These are phyloP conservation scores for Camellia lanceoleosa DNA, from an alignment of 148 eudicot species.

Conservation along the genomic window DNA sequence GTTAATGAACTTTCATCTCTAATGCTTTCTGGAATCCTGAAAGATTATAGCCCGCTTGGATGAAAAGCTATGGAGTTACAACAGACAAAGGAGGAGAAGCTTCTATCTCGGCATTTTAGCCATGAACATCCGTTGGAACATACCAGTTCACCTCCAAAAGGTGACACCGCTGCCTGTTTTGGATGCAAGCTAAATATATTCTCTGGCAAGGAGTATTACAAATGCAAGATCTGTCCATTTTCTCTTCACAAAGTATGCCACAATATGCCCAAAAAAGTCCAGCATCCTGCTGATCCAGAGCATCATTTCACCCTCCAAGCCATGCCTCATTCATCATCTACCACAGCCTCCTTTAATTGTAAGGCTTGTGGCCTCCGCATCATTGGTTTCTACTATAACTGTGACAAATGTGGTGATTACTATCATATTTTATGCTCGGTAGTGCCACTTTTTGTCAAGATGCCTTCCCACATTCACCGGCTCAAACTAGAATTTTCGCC, in stretches of 20 bases:
- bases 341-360: constrained; percentile 16
- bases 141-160: constrained; percentile 5
- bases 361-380: constrained; percentile 27
- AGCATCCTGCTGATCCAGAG: constrained; percentile 32
- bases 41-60: background rate
- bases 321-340: background rate
- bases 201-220: constrained; percentile 21
- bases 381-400: constrained; percentile 30
- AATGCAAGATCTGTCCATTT: constrained; percentile 31
- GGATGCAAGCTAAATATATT: constrained; percentile 27
- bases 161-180: constrained; percentile 12
- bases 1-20: background rate
- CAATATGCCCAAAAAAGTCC: constrained; percentile 31
- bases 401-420: constrained; percentile 24
- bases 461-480: constrained; percentile 27
- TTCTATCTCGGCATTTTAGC: constrained; percentile 24
- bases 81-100: background rate
- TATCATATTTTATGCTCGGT: constrained; percentile 35
- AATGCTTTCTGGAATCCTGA: background rate
- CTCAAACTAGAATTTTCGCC: constrained; percentile 31
- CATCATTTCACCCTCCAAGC: constrained; percentile 28
- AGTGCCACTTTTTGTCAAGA: constrained; percentile 34
- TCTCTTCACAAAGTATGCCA: constrained; percentile 38
- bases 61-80: background rate
- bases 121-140: constrained; percentile 31